These are phyloP conservation scores for Saturnispora saitoi DNA, from an alignment of 805 yeast genomes.

Conservation along the genomic window DNA sequence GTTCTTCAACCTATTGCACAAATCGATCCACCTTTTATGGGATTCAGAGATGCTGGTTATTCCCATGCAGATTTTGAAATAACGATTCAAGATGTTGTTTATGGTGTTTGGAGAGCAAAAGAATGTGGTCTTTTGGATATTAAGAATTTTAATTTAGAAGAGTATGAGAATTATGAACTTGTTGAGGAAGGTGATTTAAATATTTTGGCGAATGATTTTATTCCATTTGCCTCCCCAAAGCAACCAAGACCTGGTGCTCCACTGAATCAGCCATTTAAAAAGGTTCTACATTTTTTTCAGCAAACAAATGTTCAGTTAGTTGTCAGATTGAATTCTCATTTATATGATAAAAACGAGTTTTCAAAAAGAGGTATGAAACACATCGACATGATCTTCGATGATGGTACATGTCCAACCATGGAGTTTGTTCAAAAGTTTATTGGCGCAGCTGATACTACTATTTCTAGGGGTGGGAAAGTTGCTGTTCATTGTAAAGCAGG, in stretches of 20 bases:
- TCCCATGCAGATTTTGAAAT: constrained; percentile 91
- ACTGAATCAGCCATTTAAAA: constrained; percentile 67
- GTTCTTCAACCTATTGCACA: constrained; percentile 92
- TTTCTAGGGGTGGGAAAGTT: constrained; percentile 78
- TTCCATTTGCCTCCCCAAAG: constrained; percentile 96
- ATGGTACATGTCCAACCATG: constrained; percentile 95
- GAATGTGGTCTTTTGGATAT: constrained; percentile 83
- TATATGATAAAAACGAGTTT: constrained; percentile 80
- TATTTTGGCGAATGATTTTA: constrained; percentile 82
- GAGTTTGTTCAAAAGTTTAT: constrained; percentile 86
- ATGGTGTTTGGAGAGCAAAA: constrained; percentile 96
- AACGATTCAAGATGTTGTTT: constrained; percentile 89
- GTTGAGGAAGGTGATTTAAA: constrained; percentile 98
- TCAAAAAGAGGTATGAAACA: constrained; percentile 79
- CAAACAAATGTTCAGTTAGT: constrained; percentile 75
- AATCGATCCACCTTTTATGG: constrained; percentile 86
- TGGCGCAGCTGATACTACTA: constrained; percentile 90
- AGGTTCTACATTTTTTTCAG: constrained; percentile 71
- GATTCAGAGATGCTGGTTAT: constrained; percentile 96
- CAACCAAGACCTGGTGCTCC: constrained; percentile 46
- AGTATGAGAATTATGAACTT: constrained; percentile 87
- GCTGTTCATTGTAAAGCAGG: constrained; percentile 99
- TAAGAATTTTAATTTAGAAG: constrained; percentile 81
- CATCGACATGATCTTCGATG: constrained; percentile 93
- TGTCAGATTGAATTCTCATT: constrained; percentile 84